Evolutionary conservation across 148 eudicot genomes (phyloP).

Genomic region (Beta vulgaris): DNA sequence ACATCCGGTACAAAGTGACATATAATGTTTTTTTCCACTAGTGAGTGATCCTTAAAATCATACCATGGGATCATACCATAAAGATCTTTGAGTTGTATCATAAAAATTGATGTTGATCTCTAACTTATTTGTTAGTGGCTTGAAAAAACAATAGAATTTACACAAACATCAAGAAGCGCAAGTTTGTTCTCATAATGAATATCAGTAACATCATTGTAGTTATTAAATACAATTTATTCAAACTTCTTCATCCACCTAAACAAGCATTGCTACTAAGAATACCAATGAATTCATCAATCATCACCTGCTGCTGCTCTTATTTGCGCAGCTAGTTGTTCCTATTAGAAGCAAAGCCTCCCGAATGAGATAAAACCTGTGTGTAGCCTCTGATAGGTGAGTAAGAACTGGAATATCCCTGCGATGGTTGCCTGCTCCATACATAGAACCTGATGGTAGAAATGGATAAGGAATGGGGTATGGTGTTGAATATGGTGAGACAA

Average conservation of each 20-base stretch:
- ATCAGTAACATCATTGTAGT: not conserved
- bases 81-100: too few relatives aligned
- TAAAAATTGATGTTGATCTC: too few relatives aligned
- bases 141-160: not conserved
- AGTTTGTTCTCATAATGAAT: not conserved
- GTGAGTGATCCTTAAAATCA: too few relatives aligned
- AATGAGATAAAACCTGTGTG: not conserved
- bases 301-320: not conserved
- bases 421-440: not conserved
- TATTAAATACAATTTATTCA: not conserved
- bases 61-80: too few relatives aligned
- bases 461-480: not conserved
- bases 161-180: not conserved
- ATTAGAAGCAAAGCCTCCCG: not conserved
- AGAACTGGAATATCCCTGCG: not conserved
- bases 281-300: not conserved
- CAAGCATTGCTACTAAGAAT: not conserved
- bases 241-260: not conserved
- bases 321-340: not conserved
- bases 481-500: slow-evolving; percentile 17
- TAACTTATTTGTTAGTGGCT: too few relatives aligned
- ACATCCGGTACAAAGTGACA: too few relatives aligned
- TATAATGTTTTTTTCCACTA: too few relatives aligned
- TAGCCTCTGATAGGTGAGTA: not conserved
- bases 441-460: not conserved